phyloP scores from a whole-genome alignment of 2,329 filamentous ascomycete genomes.

The Epichloe amarillans region DNA sequence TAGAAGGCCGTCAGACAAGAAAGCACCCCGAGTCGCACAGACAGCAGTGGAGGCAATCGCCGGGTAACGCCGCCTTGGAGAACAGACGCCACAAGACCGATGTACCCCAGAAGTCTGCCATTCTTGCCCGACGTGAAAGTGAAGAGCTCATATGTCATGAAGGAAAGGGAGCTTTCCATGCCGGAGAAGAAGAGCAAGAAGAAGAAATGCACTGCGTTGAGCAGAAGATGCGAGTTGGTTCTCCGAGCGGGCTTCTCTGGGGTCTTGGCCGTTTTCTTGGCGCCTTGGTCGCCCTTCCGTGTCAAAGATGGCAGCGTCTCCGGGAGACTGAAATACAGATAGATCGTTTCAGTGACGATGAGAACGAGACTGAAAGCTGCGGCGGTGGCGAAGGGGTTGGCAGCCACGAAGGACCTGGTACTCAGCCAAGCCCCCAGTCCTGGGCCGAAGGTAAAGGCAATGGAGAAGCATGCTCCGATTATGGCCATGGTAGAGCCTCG shows the following conservation, averaged over 20 bases:
- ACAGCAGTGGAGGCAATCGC: constrained; percentile 65
- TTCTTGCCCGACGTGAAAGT: constrained; percentile 67
- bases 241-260: constrained; percentile 26
- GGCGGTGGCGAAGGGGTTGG: constrained; percentile 88
- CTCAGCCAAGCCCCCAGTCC: constrained; percentile 80
- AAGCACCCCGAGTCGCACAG: constrained; percentile 66
- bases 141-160: constrained; percentile 95
- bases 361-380: constrained; percentile 77
- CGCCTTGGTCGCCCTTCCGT: constrained; percentile 16
- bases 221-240: constrained; percentile 70
- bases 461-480: constrained; percentile 90
- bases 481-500: constrained; percentile 90
- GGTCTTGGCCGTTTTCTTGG: constrained; percentile 13
- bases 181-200: constrained; percentile 97
- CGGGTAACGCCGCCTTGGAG: constrained; percentile 87
- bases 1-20: constrained; percentile 70
- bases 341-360: constrained; percentile 76
- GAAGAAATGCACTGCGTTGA: constrained; percentile 76
- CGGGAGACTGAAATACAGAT: constrained; percentile 72
- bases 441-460: constrained; percentile 94
- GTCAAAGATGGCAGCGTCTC: constrained; percentile 64
- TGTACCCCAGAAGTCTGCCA: constrained; percentile 75
- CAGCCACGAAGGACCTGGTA: constrained; percentile 60
- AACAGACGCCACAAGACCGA: constrained; percentile 82
- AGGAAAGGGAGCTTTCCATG: constrained; percentile 94